phyloP scores from a whole-genome alignment of 176 grass and related monocot species.

The Canna indica region DNA sequence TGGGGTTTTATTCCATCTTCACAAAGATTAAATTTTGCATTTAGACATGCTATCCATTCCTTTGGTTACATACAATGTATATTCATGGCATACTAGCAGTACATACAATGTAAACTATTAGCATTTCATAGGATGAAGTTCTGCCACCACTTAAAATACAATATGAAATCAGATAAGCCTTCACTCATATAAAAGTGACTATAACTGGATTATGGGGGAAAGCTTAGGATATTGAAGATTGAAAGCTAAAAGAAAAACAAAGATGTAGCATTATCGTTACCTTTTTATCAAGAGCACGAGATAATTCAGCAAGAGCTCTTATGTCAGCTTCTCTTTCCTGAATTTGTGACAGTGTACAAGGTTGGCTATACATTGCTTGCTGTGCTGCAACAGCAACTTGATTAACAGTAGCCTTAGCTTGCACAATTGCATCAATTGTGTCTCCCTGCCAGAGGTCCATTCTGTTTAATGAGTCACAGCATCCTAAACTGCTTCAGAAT shows the following conservation, averaged over 20 bases:
- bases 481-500: background rate
- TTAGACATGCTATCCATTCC: background rate
- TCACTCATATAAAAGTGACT: too few species aligned
- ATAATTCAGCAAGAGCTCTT: constrained; percentile 91
- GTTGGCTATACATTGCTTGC: constrained; percentile 77
- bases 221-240: too few species aligned
- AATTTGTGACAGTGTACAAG: constrained; percentile 78
- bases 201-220: too few species aligned
- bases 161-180: too few species aligned
- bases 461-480: constrained; percentile 21
- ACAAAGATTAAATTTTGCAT: too few species aligned
- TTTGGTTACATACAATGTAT: background rate
- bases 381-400: constrained; percentile 60
- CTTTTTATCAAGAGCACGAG: constrained; percentile 91
- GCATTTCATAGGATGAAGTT: too few species aligned
- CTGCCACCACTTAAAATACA: too few species aligned
- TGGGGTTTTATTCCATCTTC: too few species aligned
- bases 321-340: constrained; percentile 99
- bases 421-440: constrained; percentile 63
- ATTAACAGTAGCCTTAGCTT: constrained; percentile 70
- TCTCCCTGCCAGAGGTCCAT: constrained; percentile 48
- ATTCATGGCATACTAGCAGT: background rate
- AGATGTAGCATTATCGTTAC: constrained; percentile 2
- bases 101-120: background rate
- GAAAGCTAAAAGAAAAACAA: too few species aligned